Evolutionary conservation across 2,329 filamentous ascomycete genomes (phyloP), one percentile per base, ranked within the genome.

Genomic region (Neonectria magnoliae): DNA sequence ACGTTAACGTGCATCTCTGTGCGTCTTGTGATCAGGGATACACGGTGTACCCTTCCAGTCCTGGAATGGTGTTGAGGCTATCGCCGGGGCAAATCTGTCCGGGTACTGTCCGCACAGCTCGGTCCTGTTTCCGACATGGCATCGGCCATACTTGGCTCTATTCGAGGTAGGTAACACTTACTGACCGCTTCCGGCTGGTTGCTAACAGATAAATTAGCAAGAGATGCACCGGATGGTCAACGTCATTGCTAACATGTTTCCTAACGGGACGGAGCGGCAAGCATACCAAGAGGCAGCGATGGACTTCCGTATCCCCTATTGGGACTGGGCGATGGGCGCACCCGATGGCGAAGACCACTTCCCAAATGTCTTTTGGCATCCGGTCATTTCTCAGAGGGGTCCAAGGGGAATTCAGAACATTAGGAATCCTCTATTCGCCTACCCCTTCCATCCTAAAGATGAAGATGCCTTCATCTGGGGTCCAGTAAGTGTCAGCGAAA

Each of bases 21-120:
- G 42, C 11, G 6, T 33, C 16, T 33, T 45, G n/a, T 16, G 16
- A 16, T 50, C 29, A 93, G 92, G 91, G 16, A 93, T 97, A 70
- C 93, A 97, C 77, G 93, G 93, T 18, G 89, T 91, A 65, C 93
- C 93, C 2, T 87, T 85, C 68, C 70, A 80, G 42, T 76, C 83
- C 13, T 89, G 86, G 85, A 85, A 83, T 31, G 83, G 80, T 36
- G 87, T 88, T 22, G 72, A 79, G 53, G 81, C 83, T 59, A 81
- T 79, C 2, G 73, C 82, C 2, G 87, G 86, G 2, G 87, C 85
- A 63, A 81, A 84, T 61, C 80, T 83, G 42, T 82, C 85, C 16
- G 93, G 93, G 54, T 97, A 94, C 76, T 97, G 93, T 76, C 87
- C 88, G 14, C 93, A 97, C 78, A 87, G 84, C 25, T 92, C 91